phyloP scores from a whole-genome alignment of 192 early-diverging fungal species.

The Linnemannia hyalina region DNA sequence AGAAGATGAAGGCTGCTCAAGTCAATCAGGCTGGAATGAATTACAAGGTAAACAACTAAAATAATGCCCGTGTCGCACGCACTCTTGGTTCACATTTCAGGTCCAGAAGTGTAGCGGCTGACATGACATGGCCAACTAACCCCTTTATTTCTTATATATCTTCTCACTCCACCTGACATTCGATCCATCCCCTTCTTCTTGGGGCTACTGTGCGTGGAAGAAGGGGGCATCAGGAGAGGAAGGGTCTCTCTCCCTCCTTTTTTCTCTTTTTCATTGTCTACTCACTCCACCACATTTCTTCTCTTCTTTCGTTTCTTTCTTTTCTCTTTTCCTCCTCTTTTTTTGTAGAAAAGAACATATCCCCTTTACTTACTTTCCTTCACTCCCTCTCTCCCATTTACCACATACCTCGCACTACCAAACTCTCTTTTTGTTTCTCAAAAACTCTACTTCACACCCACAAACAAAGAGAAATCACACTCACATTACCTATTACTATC shows the following conservation, averaged over 20 bases:
- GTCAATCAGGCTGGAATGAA: too few relatives aligned
- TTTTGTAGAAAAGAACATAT: neutral
- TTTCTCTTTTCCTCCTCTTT: neutral
- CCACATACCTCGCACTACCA: neutral
- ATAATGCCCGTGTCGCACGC: too few relatives aligned
- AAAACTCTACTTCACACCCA: neutral
- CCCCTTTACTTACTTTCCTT: neutral
- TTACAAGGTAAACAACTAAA: too few relatives aligned
- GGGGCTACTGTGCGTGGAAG: neutral
- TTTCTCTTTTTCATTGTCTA: neutral
- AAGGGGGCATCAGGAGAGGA: too few relatives aligned
- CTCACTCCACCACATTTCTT: neutral
- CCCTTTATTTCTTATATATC: constrained; percentile 22
- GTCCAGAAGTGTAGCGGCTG: neutral
- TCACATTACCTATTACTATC: neutral
- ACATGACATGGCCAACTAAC: neutral
- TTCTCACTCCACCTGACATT: constrained; percentile 29
- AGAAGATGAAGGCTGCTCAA: too few relatives aligned
- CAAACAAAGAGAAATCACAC: neutral
- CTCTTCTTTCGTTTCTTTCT: neutral
- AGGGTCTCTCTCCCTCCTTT: neutral
- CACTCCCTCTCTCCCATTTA: neutral
- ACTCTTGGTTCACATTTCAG: too few relatives aligned
- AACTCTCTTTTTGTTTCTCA: constrained; percentile 3
- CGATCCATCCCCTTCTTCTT: constrained; percentile 13